Base-by-base conservation (phyloP, 2,329 filamentous ascomycete species). In the Penicillium griseofulvum region DNA sequence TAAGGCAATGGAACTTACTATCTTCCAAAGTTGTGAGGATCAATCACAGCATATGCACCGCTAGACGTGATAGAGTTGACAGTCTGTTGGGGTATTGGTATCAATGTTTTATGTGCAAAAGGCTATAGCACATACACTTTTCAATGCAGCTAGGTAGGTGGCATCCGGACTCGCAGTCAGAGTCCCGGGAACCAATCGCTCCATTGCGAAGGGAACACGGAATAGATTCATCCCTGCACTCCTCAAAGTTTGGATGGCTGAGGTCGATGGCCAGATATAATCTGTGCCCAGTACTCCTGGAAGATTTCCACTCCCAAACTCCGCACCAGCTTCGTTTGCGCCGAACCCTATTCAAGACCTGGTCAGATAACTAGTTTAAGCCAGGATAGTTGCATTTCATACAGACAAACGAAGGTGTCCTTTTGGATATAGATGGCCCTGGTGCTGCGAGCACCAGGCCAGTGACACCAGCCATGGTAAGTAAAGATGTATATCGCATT, bases 1-100 rank as follows among this genome's bases (percentile, higher is more conserved):
- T n/a, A 14, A n/a, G 7, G 12, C 0, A 8, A 24, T n/a, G 14
- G 3, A 44, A 47, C 58, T 42, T 48, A 61, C 62, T 64, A 65
- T 63, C 56, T 53, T n/a, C 61, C 84, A 61, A 78, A 87, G 76
- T 87, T 87, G 70, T 87, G 85, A 5, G 84, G 82, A 63, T 87
- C 83, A 24, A 84, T 61, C 43, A 84, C 68, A 1, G 81, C 82
- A 63, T 81, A 79, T 9, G 75, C 77, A 19, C 80, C 81, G 47
- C 74, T 77, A 8, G 64, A 61, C 29, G 78, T 77, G 49, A 77
- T 69, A 41, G 67, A 71, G 34, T 70, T 65, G 45, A 76, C 67
- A 16, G 64, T 66, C 69, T 73, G 36, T 22, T 11, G 3, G 7
- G 19, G 16, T 16, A 22, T 26, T 34, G 8, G 16, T 1, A 24